Conservation (phyloP, 768 basidiomycete genomes). For the Termitomyces sp. region DNA sequence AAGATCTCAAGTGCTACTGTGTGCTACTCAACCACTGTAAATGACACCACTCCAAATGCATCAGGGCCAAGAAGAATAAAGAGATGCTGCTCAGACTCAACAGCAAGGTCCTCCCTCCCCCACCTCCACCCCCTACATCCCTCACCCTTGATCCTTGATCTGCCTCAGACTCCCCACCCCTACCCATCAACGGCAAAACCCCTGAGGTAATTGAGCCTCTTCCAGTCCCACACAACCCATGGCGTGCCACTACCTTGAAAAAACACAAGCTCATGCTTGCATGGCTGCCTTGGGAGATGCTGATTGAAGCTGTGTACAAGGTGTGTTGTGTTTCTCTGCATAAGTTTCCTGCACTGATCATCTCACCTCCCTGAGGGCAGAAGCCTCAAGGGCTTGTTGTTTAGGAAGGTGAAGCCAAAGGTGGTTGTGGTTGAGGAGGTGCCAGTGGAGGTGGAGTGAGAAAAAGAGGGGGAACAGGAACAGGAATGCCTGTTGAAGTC, state of each 20-base stretch:
- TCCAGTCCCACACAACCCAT: constrained; percentile 45
- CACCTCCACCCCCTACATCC: too few relatives aligned
- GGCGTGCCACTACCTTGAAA: constrained; percentile 34
- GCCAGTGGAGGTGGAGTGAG: constrained; percentile 30
- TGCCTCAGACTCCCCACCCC: neutral
- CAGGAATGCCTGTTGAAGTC: too few relatives aligned
- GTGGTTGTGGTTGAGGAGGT: constrained; percentile 36
- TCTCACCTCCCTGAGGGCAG: constrained; percentile 25
- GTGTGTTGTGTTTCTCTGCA: constrained; percentile 24
- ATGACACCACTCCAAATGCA: neutral
- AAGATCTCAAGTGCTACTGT: constrained; percentile 24
- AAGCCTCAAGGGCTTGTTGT: constrained; percentile 37
- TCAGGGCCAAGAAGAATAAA: constrained; percentile 9
- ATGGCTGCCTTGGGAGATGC: constrained; percentile 23
- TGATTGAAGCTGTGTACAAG: constrained; percentile 50
- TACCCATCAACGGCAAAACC: neutral
- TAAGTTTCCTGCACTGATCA: neutral
- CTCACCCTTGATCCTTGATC: neutral
- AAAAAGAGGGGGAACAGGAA: constrained; percentile 21
- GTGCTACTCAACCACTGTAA: constrained; percentile 28
- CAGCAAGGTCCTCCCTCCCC: constrained; percentile 44
- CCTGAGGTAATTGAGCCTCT: constrained; percentile 26
- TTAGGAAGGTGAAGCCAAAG: constrained; percentile 37
- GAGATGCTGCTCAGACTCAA: constrained; percentile 30
- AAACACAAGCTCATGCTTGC: constrained; percentile 12